phyloP scores from a whole-genome alignment of 2,329 filamentous ascomycete species.

The Talaromyces sp. region DNA sequence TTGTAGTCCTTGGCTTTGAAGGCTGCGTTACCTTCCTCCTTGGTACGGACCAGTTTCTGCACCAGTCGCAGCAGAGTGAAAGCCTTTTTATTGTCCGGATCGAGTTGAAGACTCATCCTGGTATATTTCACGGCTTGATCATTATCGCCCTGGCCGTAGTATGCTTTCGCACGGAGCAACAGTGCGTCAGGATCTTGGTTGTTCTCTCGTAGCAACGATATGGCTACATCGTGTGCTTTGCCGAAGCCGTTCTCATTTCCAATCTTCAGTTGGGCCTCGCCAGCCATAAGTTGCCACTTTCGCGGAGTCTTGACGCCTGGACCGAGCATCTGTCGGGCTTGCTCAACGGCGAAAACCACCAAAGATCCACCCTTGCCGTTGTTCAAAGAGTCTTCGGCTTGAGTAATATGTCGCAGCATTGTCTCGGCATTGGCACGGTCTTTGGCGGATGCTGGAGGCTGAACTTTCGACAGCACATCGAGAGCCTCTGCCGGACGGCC shows the following conservation, averaged over 20 bases:
- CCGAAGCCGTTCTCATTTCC: slow-evolving; percentile 81
- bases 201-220: slow-evolving; percentile 78
- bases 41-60: slow-evolving; percentile 86
- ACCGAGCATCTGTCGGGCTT: slow-evolving; percentile 78
- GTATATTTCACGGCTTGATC: slow-evolving; percentile 92
- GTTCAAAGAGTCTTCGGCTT: slow-evolving; percentile 71
- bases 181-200: slow-evolving; percentile 90
- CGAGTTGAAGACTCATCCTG: slow-evolving; percentile 79
- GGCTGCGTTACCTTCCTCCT: slow-evolving; percentile 83
- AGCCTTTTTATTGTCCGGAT: slow-evolving; percentile 85
- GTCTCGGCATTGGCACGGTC: slow-evolving; percentile 76
- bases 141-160: slow-evolving; percentile 90
- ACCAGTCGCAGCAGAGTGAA: slow-evolving; percentile 85
- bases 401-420: slow-evolving; percentile 76
- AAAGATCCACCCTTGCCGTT: slow-evolving; percentile 79
- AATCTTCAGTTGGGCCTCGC: slow-evolving; percentile 89
- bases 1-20: slow-evolving; percentile 83
- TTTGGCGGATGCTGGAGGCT: slow-evolving; percentile 73
- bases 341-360: slow-evolving; percentile 85
- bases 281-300: slow-evolving; percentile 90
- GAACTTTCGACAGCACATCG: slow-evolving; percentile 72
- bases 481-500: slow-evolving; percentile 84
- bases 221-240: slow-evolving; percentile 88
- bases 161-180: slow-evolving; percentile 76
- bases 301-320: slow-evolving; percentile 71